Percentiles rank a stretch among this genome's conserved stretches.
Evolutionary conservation across 345 rosid species (phyloP).

Genomic region (Brassica carinata): DNA sequence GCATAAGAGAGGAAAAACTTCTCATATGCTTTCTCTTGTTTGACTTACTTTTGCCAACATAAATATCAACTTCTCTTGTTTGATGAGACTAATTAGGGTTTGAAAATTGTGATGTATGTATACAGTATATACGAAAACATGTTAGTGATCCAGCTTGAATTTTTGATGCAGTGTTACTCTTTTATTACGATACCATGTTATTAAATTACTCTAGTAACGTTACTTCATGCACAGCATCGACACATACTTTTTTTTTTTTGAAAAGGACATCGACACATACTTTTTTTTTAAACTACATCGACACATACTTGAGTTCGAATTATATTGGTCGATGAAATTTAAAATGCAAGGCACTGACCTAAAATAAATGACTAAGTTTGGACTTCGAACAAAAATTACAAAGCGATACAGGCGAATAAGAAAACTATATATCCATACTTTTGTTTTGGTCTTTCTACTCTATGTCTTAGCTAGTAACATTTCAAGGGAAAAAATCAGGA

Average conservation of each 20-base stretch:
- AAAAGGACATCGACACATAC: too few species aligned
- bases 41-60: too few species aligned
- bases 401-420: too few species aligned
- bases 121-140: not conserved
- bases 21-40: too few species aligned
- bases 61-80: not conserved
- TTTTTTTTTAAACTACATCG: not conserved
- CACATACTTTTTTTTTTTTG: too few species aligned
- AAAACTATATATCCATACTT: too few species aligned
- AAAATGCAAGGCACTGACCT: not conserved
- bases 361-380: not conserved
- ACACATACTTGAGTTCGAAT: not conserved
- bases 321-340: not conserved
- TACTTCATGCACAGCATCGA: not conserved
- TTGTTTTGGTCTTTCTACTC: too few species aligned
- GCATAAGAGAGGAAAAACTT: too few species aligned
- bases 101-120: not conserved
- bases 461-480: too few species aligned
- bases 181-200: not conserved
- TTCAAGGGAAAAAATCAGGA: too few species aligned
- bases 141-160: not conserved
- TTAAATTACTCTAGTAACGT: too few species aligned
- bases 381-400: too few species aligned
- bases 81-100: not conserved
- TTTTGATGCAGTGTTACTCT: not conserved